A percentile compares a stretch with the other conserved stretches of the same genome.
Evolutionary conservation across 73 alveolate species (phyloP).

Genomic region (Uronychia setigera): DNA sequence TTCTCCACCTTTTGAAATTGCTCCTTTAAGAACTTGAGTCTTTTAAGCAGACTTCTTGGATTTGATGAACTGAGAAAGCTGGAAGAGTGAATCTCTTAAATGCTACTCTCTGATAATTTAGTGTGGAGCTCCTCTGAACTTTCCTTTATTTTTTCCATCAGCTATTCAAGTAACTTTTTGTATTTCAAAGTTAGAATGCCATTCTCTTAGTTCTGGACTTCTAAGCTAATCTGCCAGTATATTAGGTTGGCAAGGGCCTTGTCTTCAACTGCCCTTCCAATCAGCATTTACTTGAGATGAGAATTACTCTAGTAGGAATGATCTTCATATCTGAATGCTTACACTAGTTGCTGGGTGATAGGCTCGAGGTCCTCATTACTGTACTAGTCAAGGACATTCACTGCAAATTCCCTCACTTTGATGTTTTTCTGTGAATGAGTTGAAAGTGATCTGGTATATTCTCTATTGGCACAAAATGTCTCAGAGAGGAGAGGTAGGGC

Average conservation of each 20-base stretch:
- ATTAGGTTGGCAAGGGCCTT: conserved; percentile 84
- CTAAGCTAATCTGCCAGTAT: conserved; percentile 92
- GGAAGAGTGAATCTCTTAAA: conserved; percentile 49
- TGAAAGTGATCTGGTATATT: too few species aligned
- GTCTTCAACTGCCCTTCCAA: conserved; percentile 78
- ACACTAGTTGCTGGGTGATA: conserved; percentile 91
- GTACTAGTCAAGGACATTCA: conserved; percentile 67
- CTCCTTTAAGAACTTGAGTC: conserved; percentile 25
- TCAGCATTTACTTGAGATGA: conserved; percentile 77
- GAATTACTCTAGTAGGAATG: conserved; percentile 68
- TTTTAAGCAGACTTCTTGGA: conserved; percentile 46
- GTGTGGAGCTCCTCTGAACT: too few species aligned
- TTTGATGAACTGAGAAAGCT: too few species aligned
- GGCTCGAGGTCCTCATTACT: conserved; percentile 75
- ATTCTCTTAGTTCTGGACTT: conserved; percentile 71
- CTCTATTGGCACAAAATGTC: conserved; percentile 72
- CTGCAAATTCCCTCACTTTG: conserved; percentile 91
- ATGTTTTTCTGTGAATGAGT: conserved; percentile 60
- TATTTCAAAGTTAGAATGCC: conserved; percentile 57
- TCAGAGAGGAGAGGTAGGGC: conserved; percentile 90
- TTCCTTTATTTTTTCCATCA: conserved; percentile 51
- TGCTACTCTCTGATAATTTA: too few species aligned
- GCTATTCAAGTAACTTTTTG: conserved; percentile 56
- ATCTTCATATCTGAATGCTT: conserved; percentile 97
- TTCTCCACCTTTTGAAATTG: conserved; percentile 41